Evolutionary conservation across 106 monocot species (phyloP).

Genomic region (Dioscorea dumetorum): DNA sequence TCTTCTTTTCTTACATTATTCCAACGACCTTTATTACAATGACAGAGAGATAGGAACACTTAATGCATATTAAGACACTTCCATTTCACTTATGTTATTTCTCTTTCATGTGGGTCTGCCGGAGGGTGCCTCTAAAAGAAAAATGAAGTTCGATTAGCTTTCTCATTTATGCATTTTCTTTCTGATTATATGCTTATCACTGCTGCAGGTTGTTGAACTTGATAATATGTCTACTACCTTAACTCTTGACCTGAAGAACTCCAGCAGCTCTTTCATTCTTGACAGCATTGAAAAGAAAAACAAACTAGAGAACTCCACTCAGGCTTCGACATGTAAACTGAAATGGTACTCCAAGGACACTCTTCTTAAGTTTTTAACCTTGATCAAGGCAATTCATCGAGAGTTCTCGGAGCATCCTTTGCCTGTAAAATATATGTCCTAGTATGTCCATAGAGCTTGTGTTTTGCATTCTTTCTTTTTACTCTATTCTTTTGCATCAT

Average conservation of each 20-base stretch:
- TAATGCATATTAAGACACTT: too few species aligned
- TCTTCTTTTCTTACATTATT: too few species aligned
- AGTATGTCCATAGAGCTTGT: constrained; percentile 14
- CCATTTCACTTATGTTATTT: too few species aligned
- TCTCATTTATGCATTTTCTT: too few species aligned
- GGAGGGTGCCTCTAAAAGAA: too few species aligned
- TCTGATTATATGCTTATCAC: too few species aligned
- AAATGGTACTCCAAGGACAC: constrained; percentile 65
- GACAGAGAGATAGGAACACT: too few species aligned
- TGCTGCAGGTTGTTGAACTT: constrained; percentile 47
- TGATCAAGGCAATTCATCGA: constrained; percentile 46
- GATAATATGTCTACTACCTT: constrained; percentile 39
- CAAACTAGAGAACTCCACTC: neutral
- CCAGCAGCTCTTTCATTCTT: neutral
- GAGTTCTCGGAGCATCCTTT: constrained; percentile 22
- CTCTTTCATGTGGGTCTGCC: too few species aligned
- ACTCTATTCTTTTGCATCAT: constrained; percentile 38
- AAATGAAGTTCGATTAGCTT: too few species aligned
- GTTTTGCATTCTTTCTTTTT: constrained; percentile 21
- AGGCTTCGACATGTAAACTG: constrained; percentile 44
- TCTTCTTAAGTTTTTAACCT: constrained; percentile 46
- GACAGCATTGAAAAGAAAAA: neutral
- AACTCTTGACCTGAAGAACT: constrained; percentile 15
- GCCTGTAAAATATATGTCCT: constrained; percentile 49
- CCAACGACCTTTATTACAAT: too few species aligned